Evolutionary conservation across 495 filamentous ascomycete species (phyloP).

Genomic region (Trichoderma parareesei): DNA sequence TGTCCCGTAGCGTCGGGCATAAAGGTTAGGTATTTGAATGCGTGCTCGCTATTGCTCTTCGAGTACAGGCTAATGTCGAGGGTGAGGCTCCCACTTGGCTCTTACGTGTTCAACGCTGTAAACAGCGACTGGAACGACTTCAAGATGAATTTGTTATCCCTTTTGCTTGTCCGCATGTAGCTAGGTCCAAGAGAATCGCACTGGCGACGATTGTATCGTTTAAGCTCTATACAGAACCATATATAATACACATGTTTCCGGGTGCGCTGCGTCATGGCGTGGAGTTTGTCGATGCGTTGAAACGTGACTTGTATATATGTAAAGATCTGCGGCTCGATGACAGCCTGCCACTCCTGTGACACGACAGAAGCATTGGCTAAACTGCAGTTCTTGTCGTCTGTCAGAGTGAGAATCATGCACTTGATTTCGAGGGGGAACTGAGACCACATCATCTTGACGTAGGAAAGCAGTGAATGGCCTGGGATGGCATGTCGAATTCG

Average conservation of each 20-base stretch:
- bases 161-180: not conserved
- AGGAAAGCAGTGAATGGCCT: not conserved
- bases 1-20: conserved; percentile 7
- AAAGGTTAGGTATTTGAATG: conserved; percentile 2
- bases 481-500: not conserved
- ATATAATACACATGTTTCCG: too few relatives aligned
- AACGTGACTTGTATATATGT: too few relatives aligned
- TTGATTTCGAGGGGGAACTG: conserved; percentile 6
- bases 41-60: conserved; percentile 5
- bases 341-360: not conserved
- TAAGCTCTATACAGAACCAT: too few relatives aligned
- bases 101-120: not conserved
- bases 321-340: too few relatives aligned
- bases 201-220: not conserved
- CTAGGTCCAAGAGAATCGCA: not conserved
- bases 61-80: conserved; percentile 7
- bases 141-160: not conserved
- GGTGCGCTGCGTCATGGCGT: too few relatives aligned
- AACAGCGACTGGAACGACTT: not conserved
- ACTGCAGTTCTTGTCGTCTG: conserved; percentile 5
- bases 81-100: not conserved
- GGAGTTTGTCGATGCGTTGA: too few relatives aligned
- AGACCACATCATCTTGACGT: conserved; percentile 1
- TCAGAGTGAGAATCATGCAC: not conserved
- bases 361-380: conserved; percentile 7